Evolutionary conservation across 768 basidiomycete species (phyloP).

Genomic region (Mycena indigotica): DNA sequence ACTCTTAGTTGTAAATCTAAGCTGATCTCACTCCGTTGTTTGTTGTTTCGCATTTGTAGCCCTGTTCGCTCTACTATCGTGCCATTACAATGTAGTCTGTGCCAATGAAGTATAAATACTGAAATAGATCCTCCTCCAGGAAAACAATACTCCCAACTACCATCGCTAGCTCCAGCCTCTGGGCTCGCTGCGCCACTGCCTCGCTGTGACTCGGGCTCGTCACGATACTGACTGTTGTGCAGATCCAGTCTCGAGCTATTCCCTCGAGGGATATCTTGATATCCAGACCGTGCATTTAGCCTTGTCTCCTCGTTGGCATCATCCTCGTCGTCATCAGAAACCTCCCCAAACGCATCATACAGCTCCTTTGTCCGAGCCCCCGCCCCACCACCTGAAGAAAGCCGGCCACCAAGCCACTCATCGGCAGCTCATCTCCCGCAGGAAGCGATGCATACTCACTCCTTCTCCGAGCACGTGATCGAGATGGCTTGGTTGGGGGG

Average conservation of each 20-base stretch:
- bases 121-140: not conserved
- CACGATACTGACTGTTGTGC: not conserved
- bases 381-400: conserved; percentile 27
- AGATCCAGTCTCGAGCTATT: not conserved
- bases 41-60: not conserved
- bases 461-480: conserved; percentile 45
- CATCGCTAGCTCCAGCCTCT: conserved; percentile 1
- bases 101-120: not conserved
- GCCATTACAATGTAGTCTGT: not conserved
- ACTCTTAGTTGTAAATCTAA: no score
- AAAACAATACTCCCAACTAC: not conserved
- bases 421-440: conserved; percentile 70
- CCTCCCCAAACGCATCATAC: conserved; percentile 97
- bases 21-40: no score
- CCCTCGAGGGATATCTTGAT: not conserved
- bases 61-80: not conserved
- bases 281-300: not conserved
- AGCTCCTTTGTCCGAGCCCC: conserved; percentile 83
- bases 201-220: not conserved
- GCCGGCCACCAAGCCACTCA: conserved; percentile 60
- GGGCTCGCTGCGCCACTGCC: not conserved
- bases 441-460: conserved; percentile 61
- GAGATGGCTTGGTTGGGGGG: no score
- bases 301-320: conserved; percentile 62
- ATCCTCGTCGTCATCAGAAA: conserved; percentile 80